A percentile compares a stretch with the other conserved stretches of the same genome.
phyloP scores from a whole-genome alignment of 164 flowering plant species.

The Dillenia turbinata region DNA sequence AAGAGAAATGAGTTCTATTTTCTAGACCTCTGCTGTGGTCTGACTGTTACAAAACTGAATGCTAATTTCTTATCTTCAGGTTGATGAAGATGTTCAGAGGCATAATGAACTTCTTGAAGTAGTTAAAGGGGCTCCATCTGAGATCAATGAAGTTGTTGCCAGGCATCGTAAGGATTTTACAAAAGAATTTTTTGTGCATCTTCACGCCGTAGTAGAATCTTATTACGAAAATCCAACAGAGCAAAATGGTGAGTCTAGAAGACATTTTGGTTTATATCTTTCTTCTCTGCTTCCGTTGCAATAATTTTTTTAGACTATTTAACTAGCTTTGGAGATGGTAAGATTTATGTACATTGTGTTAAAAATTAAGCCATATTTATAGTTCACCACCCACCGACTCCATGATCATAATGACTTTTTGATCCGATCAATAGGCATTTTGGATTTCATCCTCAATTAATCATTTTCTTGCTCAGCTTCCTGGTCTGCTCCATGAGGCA shows the following conservation, averaged over 20 bases:
- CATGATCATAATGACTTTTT: no score
- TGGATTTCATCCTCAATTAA: no score
- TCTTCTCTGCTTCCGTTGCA: background rate
- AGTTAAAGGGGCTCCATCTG: constrained; percentile 41
- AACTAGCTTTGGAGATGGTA: constrained; percentile 59
- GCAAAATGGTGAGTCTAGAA: constrained; percentile 57
- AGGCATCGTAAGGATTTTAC: constrained; percentile 92
- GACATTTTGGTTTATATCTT: background rate
- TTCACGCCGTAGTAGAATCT: constrained; percentile 73
- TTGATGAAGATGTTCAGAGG: constrained; percentile 87
- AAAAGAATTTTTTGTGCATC: constrained; percentile 80
- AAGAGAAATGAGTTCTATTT: no score
- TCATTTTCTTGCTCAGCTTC: no score
- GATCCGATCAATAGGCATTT: no score
- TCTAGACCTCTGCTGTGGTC: no score
- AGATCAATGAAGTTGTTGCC: constrained; percentile 56
- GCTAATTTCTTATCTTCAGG: constrained; percentile 27
- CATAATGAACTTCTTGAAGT: constrained; percentile 77
- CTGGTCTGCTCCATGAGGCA: no score
- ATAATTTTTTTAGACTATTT: constrained; percentile 12
- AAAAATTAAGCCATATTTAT: no score
- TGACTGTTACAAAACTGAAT: no score
- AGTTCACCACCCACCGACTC: no score
- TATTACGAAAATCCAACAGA: constrained; percentile 61
- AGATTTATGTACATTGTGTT: constrained; percentile 34